Evolutionary conservation across 768 basidiomycete species (phyloP).

Genomic region (Kwoniella botswanensis): DNA sequence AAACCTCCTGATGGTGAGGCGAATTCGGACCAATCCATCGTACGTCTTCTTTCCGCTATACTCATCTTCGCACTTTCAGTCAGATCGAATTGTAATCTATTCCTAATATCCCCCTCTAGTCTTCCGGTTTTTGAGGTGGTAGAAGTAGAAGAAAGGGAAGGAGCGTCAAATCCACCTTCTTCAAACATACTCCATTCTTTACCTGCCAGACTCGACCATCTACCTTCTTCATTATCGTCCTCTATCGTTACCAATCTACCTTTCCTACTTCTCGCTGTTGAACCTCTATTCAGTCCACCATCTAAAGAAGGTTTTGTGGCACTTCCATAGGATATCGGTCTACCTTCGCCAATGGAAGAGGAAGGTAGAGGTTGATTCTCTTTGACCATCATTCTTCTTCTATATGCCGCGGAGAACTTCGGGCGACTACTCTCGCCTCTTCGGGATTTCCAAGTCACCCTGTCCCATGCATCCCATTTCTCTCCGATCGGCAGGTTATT

Average conservation of each 20-base stretch:
- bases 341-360: conserved; percentile 4
- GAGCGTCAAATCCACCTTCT: conserved; percentile 73
- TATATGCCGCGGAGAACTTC: conserved; percentile 31
- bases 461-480: conserved; percentile 50
- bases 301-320: conserved; percentile 12
- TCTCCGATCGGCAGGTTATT: conserved; percentile 26
- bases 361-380: conserved; percentile 37
- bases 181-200: conserved; percentile 93
- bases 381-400: conserved; percentile 38
- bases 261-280: not conserved
- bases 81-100: conserved; percentile 88
- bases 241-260: not conserved
- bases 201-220: conserved; percentile 80
- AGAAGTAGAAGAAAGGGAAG: conserved; percentile 31
- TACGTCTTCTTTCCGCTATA: conserved; percentile 75
- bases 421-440: conserved; percentile 35
- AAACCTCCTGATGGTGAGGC: conserved; percentile 72
- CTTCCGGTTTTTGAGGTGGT: not conserved
- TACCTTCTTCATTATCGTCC: conserved; percentile 63
- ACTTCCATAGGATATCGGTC: conserved; percentile 22
- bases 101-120: conserved; percentile 59
- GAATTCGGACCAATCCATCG: conserved; percentile 90
- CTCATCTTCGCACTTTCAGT: conserved; percentile 84
- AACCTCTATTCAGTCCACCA: not conserved
- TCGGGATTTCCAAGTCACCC: conserved; percentile 34